These are phyloP conservation scores for Nissolia schottii DNA, from an alignment of 306 rosid species.

Conservation along the genomic window DNA sequence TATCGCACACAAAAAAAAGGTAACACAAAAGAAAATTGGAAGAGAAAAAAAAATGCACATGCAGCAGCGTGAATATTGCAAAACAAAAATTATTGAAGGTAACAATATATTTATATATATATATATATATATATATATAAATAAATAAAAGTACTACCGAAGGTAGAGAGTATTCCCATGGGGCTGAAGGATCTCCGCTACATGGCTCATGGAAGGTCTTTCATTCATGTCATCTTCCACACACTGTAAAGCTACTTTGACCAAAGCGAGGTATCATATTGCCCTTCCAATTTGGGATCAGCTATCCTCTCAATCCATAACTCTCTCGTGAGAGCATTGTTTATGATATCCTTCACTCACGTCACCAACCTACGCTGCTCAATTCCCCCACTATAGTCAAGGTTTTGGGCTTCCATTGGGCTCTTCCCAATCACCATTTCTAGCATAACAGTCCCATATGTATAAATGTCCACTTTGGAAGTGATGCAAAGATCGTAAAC, in stretches of 20 bases:
- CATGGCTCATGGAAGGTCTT: conserved; percentile 65
- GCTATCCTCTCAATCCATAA: conserved; percentile 41
- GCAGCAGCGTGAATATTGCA: too few relatives aligned
- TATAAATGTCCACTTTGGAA: conserved; percentile 69
- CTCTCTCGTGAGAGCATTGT: not conserved
- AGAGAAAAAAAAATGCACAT: too few relatives aligned
- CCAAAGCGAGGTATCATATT: conserved; percentile 19
- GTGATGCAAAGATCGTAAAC: conserved; percentile 49
- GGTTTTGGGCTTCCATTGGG: conserved; percentile 17
- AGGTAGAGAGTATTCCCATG: not conserved
- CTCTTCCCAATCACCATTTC: conserved; percentile 56
- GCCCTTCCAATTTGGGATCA: conserved; percentile 37
- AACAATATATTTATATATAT: too few relatives aligned
- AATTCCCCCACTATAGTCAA: conserved; percentile 1
- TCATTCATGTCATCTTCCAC: conserved; percentile 50
- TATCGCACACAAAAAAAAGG: not conserved
- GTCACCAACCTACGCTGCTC: conserved; percentile 32
- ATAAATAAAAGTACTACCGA: not conserved
- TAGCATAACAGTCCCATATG: conserved; percentile 59
- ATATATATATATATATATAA: too few relatives aligned
- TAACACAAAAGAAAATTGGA: not conserved
- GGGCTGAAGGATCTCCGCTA: conserved; percentile 40
- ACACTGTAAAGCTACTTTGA: conserved; percentile 48
- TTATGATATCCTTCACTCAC: conserved; percentile 36
- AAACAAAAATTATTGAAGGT: too few relatives aligned